phyloP scores from a whole-genome alignment of 2,329 filamentous ascomycete genomes.

The Aureobasidium uvarum region DNA sequence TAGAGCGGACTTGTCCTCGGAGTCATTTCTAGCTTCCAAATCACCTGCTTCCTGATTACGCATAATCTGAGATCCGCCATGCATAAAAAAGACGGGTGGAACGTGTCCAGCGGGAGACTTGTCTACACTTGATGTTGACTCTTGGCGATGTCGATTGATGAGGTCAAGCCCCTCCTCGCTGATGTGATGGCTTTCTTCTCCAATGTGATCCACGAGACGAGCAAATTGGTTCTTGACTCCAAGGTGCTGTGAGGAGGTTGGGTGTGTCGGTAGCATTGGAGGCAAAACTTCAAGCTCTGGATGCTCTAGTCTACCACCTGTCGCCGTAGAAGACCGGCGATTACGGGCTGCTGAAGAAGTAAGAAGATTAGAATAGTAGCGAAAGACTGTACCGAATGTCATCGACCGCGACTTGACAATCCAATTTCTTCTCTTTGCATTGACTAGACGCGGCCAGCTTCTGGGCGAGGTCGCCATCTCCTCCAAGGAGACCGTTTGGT shows the following conservation, averaged over 20 bases:
- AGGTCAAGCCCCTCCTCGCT: neutral
- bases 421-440: slow-evolving; percentile 22
- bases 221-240: neutral
- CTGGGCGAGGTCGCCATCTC: neutral
- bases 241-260: neutral
- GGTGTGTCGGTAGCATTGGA: slow-evolving; percentile 33
- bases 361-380: slow-evolving; percentile 49
- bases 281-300: slow-evolving; percentile 51
- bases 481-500: slow-evolving; percentile 3
- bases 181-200: neutral
- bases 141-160: neutral
- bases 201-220: neutral
- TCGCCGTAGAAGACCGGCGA: slow-evolving; percentile 46
- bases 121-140: neutral
- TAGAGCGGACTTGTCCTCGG: neutral
- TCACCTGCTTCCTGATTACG: neutral
- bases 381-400: slow-evolving; percentile 38
- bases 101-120: too few species aligned
- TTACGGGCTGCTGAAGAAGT: slow-evolving; percentile 46
- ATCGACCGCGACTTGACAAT: slow-evolving; percentile 24
- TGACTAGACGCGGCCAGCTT: neutral
- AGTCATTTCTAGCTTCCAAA: neutral
- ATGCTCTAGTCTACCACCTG: slow-evolving; percentile 45
- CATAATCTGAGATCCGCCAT: neutral
- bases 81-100: neutral